A percentile compares a stretch with the other conserved stretches of the same genome.
Conservation (phyloP, 768 basidiomycete species). For the Lentinula raphanica region DNA sequence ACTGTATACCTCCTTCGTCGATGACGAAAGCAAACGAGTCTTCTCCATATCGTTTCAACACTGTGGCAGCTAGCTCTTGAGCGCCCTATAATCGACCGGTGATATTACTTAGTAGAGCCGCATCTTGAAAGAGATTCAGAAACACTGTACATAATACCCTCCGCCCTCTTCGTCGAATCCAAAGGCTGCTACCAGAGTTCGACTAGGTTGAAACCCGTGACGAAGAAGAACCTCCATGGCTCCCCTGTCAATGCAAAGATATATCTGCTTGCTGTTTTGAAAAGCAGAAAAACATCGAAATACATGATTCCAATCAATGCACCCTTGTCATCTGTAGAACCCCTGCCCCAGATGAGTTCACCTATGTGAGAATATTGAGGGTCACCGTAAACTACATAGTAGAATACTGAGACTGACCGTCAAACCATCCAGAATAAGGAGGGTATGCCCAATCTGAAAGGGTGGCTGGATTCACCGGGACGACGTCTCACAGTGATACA, state of each 20-base stretch:
- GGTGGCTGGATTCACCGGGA: constrained; percentile 57
- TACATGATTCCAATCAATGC: constrained; percentile 67
- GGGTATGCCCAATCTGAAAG: constrained; percentile 54
- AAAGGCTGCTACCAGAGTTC: constrained; percentile 58
- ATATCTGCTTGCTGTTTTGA: constrained; percentile 1
- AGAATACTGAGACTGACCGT: constrained; percentile 30
- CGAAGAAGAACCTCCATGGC: constrained; percentile 61
- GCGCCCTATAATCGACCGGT: constrained; percentile 51
- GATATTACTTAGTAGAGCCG: neutral
- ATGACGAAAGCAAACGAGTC: constrained; percentile 73
- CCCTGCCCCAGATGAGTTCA: constrained; percentile 73
- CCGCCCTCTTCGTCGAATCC: constrained; percentile 77
- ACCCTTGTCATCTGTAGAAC: constrained; percentile 70
- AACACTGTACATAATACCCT: constrained; percentile 35
- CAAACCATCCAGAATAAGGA: constrained; percentile 59
- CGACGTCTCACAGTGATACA: constrained; percentile 44
- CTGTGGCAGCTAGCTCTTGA: constrained; percentile 33
- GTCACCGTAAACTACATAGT: neutral
- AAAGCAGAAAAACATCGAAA: constrained; percentile 6
- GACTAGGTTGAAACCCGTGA: constrained; percentile 58
- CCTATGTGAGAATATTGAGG: constrained; percentile 20
- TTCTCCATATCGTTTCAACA: constrained; percentile 62
- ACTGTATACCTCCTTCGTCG: constrained; percentile 82
- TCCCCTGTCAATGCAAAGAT: constrained; percentile 22
- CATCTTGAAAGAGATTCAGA: neutral